phyloP scores from a whole-genome alignment of 306 rosid species.

The Vachellia collinsii region DNA sequence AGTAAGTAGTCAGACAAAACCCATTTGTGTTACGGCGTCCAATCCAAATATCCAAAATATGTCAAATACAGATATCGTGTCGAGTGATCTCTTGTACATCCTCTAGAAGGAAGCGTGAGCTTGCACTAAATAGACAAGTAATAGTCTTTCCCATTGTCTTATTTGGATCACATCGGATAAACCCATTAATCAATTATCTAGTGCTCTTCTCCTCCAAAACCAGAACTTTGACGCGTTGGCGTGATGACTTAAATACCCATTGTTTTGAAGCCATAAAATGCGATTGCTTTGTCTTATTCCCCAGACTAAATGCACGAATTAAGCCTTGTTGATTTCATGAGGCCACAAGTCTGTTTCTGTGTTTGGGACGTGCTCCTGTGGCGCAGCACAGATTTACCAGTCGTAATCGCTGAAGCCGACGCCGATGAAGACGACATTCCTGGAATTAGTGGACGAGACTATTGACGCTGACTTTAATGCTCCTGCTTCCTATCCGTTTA shows the following conservation, averaged over 20 bases:
- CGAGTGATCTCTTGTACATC: no score
- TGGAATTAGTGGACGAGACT: constrained; percentile 41
- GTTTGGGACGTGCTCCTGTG: constrained; percentile 1
- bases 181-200: neutral
- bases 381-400: constrained; percentile 3
- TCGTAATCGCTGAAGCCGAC: constrained; percentile 44
- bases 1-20: neutral
- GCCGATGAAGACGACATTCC: constrained; percentile 12
- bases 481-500: constrained; percentile 21
- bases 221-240: neutral
- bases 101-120: no score
- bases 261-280: neutral
- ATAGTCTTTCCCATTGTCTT: neutral
- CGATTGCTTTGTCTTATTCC: neutral
- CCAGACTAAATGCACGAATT: neutral
- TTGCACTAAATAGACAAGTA: neutral
- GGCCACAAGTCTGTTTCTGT: constrained; percentile 28
- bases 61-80: neutral
- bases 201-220: neutral
- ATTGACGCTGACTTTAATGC: constrained; percentile 3
- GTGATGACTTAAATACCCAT: neutral
- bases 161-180: neutral
- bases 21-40: neutral
- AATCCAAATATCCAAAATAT: neutral
- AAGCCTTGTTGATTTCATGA: neutral